A percentile compares a stretch with the other conserved stretches of the same genome.
phyloP scores from a whole-genome alignment of 2,329 filamentous ascomycete species.

The Hypoxylon sp. region DNA sequence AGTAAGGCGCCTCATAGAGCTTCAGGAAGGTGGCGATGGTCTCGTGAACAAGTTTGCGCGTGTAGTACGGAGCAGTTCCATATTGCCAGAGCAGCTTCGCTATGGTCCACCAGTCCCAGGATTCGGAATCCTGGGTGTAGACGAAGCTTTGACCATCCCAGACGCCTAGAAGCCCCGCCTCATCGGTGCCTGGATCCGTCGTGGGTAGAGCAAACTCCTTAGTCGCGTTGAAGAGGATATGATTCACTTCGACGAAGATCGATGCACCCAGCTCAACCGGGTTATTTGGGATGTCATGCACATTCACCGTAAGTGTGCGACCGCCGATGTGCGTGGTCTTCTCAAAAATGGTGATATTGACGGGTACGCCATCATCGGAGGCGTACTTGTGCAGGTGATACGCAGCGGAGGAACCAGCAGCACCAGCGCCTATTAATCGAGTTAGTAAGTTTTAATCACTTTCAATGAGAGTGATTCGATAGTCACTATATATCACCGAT shows the following conservation, averaged over 20 bases:
- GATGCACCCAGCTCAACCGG: constrained; percentile 90
- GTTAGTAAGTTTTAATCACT: constrained; percentile 4
- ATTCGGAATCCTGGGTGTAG: constrained; percentile 69
- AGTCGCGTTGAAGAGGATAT: constrained; percentile 81
- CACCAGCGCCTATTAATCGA: constrained; percentile 77
- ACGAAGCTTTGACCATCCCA: constrained; percentile 87
- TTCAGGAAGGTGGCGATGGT: constrained; percentile 79
- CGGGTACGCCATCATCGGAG: constrained; percentile 64
- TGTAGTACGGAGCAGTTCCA: constrained; percentile 79
- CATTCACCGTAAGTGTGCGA: constrained; percentile 85
- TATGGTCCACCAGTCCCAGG: constrained; percentile 81
- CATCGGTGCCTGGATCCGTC: constrained; percentile 58
- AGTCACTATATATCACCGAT: neutral
- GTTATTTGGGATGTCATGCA: constrained; percentile 72
- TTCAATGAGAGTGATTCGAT: neutral
- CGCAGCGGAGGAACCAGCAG: constrained; percentile 86
- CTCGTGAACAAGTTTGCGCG: constrained; percentile 76
- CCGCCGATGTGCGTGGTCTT: constrained; percentile 82
- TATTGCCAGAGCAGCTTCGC: constrained; percentile 88
- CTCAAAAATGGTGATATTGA: constrained; percentile 92
- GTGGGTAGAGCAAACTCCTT: constrained; percentile 76
- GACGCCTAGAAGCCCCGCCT: constrained; percentile 74
- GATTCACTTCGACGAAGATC: constrained; percentile 89
- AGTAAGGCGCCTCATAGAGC: constrained; percentile 83
- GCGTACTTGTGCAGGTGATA: constrained; percentile 84